These are phyloP conservation scores for Mortierella hygrophila DNA, from an alignment of 192 early-diverging fungal species.

Conservation along the genomic window DNA sequence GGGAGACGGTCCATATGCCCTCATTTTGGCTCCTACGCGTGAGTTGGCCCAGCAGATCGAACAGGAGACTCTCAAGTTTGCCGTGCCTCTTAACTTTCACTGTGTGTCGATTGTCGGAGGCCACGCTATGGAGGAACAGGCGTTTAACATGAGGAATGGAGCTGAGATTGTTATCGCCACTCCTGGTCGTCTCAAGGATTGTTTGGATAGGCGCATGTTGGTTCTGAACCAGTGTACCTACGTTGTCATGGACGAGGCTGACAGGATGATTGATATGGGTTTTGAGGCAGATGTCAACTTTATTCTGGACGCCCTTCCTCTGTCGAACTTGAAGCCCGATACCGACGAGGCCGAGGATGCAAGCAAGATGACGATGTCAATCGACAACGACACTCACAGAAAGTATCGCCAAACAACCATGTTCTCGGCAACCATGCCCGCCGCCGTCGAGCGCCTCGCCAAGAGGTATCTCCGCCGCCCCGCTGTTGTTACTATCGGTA, in stretches of 20 bases:
- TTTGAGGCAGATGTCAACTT: conserved; percentile 96
- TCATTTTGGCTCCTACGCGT: conserved; percentile 96
- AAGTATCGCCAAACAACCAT: conserved; percentile 96
- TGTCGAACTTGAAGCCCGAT: conserved; percentile 91
- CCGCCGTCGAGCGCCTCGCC: conserved; percentile 93
- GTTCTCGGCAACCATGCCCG: conserved; percentile 99
- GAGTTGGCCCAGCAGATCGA: conserved; percentile 99
- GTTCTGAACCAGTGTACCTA: conserved; percentile 95
- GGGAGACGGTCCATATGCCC: conserved; percentile 90
- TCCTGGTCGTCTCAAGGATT: conserved; percentile 95
- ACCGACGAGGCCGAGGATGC: conserved; percentile 76
- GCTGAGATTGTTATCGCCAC: conserved; percentile 98
- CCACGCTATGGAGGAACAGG: conserved; percentile 90
- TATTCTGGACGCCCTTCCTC: conserved; percentile 94
- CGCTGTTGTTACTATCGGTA: conserved; percentile 96
- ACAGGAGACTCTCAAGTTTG: conserved; percentile 92
- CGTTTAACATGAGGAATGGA: conserved; percentile 89
- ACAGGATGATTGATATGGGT: conserved; percentile 95
- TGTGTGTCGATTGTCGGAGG: conserved; percentile 89
- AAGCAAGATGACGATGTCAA: conserved; percentile 54
- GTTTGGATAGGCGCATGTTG: conserved; percentile 88
- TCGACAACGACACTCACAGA: conserved; percentile 40
- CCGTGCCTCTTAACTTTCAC: conserved; percentile 84
- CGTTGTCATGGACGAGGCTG: conserved; percentile 99
- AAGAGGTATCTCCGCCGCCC: conserved; percentile 93